phyloP scores from a whole-genome alignment of 2,329 filamentous ascomycete species.

The Xylaria sp. region DNA sequence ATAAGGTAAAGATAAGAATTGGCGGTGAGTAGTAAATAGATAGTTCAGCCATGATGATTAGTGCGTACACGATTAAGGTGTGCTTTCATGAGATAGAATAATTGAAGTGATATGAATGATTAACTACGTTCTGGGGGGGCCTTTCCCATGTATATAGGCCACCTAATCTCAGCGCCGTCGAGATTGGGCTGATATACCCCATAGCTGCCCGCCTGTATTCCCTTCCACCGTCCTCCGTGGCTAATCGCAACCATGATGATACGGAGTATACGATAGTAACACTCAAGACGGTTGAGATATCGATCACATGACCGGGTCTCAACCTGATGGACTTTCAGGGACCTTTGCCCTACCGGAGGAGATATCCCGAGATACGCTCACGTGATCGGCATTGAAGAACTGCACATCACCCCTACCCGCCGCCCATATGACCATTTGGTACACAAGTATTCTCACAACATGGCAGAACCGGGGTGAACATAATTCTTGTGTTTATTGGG shows the following conservation, averaged over 20 bases:
- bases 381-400: constrained; percentile 23
- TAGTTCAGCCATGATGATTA: constrained; percentile 22
- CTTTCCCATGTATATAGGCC: constrained; percentile 16
- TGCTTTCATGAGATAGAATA: neutral
- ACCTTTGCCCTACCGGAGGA: neutral
- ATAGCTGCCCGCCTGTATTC: neutral
- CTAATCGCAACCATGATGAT: neutral
- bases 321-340: neutral
- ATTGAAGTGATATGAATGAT: neutral
- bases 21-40: constrained; percentile 27
- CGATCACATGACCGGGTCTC: constrained; percentile 27
- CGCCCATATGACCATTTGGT: neutral
- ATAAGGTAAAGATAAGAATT: constrained; percentile 22
- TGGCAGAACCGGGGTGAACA: neutral
- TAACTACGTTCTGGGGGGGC: neutral
- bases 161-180: neutral
- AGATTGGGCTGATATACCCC: constrained; percentile 3
- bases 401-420: neutral
- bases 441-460: neutral
- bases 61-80: neutral
- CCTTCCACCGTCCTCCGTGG: neutral
- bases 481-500: neutral
- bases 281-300: constrained; percentile 7
- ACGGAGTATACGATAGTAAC: constrained; percentile 2
- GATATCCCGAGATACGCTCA: constrained; percentile 27